Percentiles rank a stretch among this genome's conserved stretches.
Evolutionary conservation across 768 basidiomycete genomes (phyloP).

Genomic region (Collybia nuda): DNA sequence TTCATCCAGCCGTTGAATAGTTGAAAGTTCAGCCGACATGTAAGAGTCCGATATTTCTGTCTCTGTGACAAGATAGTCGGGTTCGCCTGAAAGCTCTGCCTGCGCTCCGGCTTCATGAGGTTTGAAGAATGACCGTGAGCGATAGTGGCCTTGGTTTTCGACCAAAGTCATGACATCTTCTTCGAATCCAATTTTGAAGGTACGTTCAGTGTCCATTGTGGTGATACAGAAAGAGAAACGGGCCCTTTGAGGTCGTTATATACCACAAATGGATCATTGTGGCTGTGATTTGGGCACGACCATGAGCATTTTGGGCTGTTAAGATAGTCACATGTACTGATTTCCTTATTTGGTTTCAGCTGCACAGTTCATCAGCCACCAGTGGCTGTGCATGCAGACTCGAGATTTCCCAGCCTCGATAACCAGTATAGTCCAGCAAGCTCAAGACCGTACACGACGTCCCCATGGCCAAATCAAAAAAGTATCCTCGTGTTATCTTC

Average conservation of each 20-base stretch:
- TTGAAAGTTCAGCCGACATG: constrained; percentile 17
- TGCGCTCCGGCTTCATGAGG: constrained; percentile 1
- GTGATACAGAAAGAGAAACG: not conserved
- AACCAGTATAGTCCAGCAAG: constrained; percentile 20
- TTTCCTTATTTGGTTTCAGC: constrained; percentile 17
- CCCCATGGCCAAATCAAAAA: constrained; percentile 97
- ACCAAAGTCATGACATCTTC: constrained; percentile 11
- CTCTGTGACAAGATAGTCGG: constrained; percentile 17
- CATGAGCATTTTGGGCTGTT: not conserved
- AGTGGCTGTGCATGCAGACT: constrained; percentile 36
- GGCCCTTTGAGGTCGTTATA: not conserved
- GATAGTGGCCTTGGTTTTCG: constrained; percentile 6
- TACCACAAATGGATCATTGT: not conserved
- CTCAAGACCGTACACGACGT: constrained; percentile 28
- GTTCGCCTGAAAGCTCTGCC: not conserved
- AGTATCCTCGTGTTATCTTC: constrained; percentile 47
- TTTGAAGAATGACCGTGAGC: constrained; percentile 11
- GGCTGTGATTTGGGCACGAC: not conserved
- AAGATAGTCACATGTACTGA: not conserved
- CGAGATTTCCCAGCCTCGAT: constrained; percentile 4
- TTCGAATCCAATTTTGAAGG: constrained; percentile 16
- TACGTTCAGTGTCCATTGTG: constrained; percentile 8
- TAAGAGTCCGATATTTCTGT: constrained; percentile 19
- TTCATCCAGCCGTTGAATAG: constrained; percentile 18
- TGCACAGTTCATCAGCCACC: constrained; percentile 44